phyloP scores from a whole-genome alignment of 1,284 basidiomycete species.

The Singerocomus inundabilis region DNA sequence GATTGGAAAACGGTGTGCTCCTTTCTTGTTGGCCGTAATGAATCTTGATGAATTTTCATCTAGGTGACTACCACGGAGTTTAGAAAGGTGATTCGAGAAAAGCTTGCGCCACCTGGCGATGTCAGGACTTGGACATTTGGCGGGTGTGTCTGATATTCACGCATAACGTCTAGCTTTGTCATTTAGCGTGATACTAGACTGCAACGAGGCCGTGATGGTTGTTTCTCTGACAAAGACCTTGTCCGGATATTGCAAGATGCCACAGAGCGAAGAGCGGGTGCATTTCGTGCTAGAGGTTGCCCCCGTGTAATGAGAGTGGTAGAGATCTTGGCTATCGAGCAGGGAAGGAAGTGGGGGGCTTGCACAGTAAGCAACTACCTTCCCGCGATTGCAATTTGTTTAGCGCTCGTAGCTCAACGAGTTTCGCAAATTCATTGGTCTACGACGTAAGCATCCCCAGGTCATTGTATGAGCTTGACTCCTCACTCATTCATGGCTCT shows the following conservation, averaged over 20 bases:
- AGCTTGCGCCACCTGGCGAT: conserved; percentile 38
- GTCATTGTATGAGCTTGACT: too few relatives aligned
- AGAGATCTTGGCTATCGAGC: conserved; percentile 72
- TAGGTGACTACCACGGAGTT: conserved; percentile 49
- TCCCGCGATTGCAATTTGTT: conserved; percentile 28
- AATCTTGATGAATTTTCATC: conserved; percentile 1
- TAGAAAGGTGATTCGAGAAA: conserved; percentile 35
- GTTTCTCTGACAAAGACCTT: conserved; percentile 68
- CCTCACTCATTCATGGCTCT: neutral
- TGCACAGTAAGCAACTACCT: conserved; percentile 55
- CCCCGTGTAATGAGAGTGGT: conserved; percentile 68
- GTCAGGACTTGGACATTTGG: conserved; percentile 52
- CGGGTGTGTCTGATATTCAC: conserved; percentile 37
- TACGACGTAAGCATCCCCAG: conserved; percentile 41
- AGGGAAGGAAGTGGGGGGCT: conserved; percentile 68
- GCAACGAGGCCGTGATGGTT: conserved; percentile 50
- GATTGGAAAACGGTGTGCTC: conserved; percentile 39
- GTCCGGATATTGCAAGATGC: conserved; percentile 65
- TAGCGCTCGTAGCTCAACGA: conserved; percentile 63
- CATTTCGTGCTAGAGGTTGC: conserved; percentile 75
- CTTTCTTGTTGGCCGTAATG: conserved; percentile 3
- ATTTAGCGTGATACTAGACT: conserved; percentile 37
- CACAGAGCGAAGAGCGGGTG: conserved; percentile 63
- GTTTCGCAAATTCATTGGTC: conserved; percentile 56
- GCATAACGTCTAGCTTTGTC: neutral